Conservation (phyloP, 164 flowering plant genomes). For the Aristolochia fimbriata region DNA sequence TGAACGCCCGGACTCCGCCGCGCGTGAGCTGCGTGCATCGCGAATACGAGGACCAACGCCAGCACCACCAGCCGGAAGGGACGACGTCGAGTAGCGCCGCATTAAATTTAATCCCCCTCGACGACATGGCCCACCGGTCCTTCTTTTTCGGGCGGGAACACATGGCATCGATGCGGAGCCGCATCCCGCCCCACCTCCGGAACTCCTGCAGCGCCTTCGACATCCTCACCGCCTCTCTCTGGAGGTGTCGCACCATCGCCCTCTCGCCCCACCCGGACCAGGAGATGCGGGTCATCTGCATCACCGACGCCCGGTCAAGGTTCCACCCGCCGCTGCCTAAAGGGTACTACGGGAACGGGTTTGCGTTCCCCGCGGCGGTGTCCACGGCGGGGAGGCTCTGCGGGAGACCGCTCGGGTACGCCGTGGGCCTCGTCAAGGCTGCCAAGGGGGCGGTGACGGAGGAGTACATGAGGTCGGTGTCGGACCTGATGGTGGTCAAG, state of each 20-base stretch:
- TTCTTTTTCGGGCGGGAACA: slow-evolving; percentile 23
- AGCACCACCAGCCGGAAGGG: slow-evolving; percentile 10
- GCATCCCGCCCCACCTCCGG: slow-evolving; percentile 12
- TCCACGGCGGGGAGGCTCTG: slow-evolving; percentile 12
- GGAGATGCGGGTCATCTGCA: slow-evolving; percentile 13
- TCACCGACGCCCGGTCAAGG: slow-evolving; percentile 12
- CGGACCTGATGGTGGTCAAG: slow-evolving; percentile 23
- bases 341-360: slow-evolving; percentile 24
- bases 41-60: slow-evolving; percentile 20
- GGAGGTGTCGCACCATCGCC: slow-evolving; percentile 30
- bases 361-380: slow-evolving; percentile 12
- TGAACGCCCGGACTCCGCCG: slow-evolving; percentile 20
- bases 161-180: slow-evolving; percentile 8
- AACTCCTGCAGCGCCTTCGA: slow-evolving; percentile 13
- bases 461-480: slow-evolving; percentile 25
- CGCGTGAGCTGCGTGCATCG: slow-evolving; percentile 12
- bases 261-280: slow-evolving; percentile 16
- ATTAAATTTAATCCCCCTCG: too few relatives aligned
- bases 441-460: slow-evolving; percentile 16
- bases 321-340: slow-evolving; percentile 10
- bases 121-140: slow-evolving; percentile 16
- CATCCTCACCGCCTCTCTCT: slow-evolving; percentile 24
- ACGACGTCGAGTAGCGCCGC: too few relatives aligned
- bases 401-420: slow-evolving; percentile 15
- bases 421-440: slow-evolving; percentile 17